Evolutionary conservation across 148 eudicot genomes (phyloP), one percentile per base, ranked within the genome.

Genomic region (Rhododendron kiyosumense): DNA sequence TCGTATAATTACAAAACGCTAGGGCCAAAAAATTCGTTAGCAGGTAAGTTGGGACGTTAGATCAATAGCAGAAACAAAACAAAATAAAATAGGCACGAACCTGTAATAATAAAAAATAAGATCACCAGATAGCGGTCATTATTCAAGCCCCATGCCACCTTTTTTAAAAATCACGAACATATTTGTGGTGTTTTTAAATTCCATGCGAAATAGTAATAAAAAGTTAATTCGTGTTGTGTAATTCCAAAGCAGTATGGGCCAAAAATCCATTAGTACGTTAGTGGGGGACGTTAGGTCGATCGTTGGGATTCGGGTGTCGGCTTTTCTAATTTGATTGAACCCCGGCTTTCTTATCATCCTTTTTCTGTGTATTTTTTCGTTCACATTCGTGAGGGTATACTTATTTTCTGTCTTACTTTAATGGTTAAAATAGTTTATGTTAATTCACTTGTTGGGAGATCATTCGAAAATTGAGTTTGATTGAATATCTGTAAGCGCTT

Each of bases 301-400:
- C 48, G 12, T 17, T 82, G 73, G 84, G 84, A 82, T 82, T 82
- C 32, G 75, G 84, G 51, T 82, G 84, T 81, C 73, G 84, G 84
- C 84, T 22, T 82, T 61, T 34, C 0, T 1, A n/a, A 46, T 79
- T 79, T 79, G 32, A 11, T 1, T 46, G 15, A 76, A 1, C 76
- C 76, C 65, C 9, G 2, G 4, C 2, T 54, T 54, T 54, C 61
- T 20, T 20, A 26, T 67, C 74, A 67, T 65, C 13, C 30, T 54
- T 65, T 65, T 22, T 46, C 11, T 9, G 12, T 1, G 49, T 46
- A 46, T 9, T 46, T 46, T 46, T 46, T 46, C 49, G 0, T 46
- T 9, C 12, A 8, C 11, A 0, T 12, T 7, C 2, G 49, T 2
- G 49, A 46, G 2, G 49, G 2, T 46, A 7, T 46, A 46, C 49